Conservation (phyloP, 768 basidiomycete species). For the Hydnomerulius pinastri region DNA sequence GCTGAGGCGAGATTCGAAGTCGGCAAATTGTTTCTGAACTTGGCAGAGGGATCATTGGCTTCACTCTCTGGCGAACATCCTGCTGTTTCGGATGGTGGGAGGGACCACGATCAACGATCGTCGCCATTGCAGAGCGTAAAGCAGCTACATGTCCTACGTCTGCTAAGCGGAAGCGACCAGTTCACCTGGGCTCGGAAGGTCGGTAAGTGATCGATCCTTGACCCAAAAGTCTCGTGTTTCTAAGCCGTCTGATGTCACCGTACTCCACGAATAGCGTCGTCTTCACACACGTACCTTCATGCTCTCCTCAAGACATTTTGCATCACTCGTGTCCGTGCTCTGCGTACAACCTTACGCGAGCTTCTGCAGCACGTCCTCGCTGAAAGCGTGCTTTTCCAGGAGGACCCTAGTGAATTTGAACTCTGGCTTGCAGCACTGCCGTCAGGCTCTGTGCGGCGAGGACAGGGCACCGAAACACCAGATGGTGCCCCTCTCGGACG, state of each 20-base stretch:
- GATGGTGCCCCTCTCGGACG: conserved; percentile 57
- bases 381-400: conserved; percentile 78
- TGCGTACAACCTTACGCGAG: conserved; percentile 48
- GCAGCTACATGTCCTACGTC: conserved; percentile 75
- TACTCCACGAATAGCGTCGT: no score
- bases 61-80: conserved; percentile 13
- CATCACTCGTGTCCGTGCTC: conserved; percentile 48
- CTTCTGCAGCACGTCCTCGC: conserved; percentile 70
- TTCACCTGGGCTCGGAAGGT: conserved; percentile 79
- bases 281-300: conserved; percentile 66
- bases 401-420: conserved; percentile 66
- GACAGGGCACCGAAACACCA: conserved; percentile 41
- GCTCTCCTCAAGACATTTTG: conserved; percentile 70
- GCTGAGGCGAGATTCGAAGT: conserved; percentile 85
- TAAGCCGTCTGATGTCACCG: not conserved
- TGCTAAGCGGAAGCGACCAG: conserved; percentile 76
- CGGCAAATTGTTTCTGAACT: conserved; percentile 67
- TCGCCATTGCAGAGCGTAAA: conserved; percentile 51
- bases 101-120: conserved; percentile 16
- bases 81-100: conserved; percentile 8
- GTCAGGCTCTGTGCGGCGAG: conserved; percentile 32
- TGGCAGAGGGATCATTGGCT: conserved; percentile 35
- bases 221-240: not conserved
- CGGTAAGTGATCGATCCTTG: conserved; percentile 44
- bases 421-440: conserved; percentile 78